Evolutionary conservation across 1,284 basidiomycete genomes (phyloP).

Genomic region (Cystobasidium pallidum): DNA sequence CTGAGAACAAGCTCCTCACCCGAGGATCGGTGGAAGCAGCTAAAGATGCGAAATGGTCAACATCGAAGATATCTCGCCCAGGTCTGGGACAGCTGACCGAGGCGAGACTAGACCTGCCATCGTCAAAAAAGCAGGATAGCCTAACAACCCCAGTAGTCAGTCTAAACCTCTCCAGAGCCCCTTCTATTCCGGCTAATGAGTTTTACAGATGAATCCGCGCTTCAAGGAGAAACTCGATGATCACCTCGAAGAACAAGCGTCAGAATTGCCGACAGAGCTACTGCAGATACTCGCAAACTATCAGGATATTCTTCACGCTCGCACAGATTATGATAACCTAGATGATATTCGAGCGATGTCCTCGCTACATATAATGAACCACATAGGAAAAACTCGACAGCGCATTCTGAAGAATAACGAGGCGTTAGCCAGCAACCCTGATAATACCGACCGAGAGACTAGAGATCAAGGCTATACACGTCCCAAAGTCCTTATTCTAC

Average conservation of each 20-base stretch:
- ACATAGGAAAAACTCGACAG: conserved; percentile 88
- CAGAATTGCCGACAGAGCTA: conserved; percentile 66
- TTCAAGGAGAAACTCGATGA: conserved; percentile 48
- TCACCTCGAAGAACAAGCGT: conserved; percentile 47
- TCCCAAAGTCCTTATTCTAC: conserved; percentile 86
- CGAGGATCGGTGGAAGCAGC: conserved; percentile 61
- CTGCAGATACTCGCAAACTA: conserved; percentile 62
- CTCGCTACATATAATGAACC: conserved; percentile 77
- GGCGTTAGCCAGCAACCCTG: conserved; percentile 68
- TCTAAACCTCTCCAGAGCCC: neutral
- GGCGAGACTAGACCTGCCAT: conserved; percentile 4
- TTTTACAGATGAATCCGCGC: conserved; percentile 46
- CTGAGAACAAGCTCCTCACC: conserved; percentile 61
- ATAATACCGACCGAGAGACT: conserved; percentile 64
- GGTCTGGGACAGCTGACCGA: conserved; percentile 33
- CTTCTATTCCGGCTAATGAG: neutral
- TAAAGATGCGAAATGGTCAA: conserved; percentile 63
- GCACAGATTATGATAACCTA: conserved; percentile 61
- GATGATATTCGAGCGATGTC: conserved; percentile 67
- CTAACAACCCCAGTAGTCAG: neutral
- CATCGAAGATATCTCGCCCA: conserved; percentile 58
- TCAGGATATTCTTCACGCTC: conserved; percentile 73
- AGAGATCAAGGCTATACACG: conserved; percentile 98
- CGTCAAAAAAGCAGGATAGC: neutral
- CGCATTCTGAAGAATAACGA: conserved; percentile 94